Base-by-base conservation (phyloP, 129 eudicot genomes). In the Logfia minima region DNA sequence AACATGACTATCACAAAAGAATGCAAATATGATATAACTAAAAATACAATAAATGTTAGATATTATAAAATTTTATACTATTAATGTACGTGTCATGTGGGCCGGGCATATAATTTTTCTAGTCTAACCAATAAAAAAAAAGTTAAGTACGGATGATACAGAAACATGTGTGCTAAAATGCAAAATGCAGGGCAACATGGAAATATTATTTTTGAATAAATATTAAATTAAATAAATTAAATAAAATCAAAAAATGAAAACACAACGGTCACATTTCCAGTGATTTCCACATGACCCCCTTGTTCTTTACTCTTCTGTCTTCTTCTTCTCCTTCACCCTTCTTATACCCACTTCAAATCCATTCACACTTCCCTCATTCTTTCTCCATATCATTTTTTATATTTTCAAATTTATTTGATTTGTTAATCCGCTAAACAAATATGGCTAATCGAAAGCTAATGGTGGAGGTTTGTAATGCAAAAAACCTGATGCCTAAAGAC, bases 401-500 rank as follows among this genome's bases (percentile, higher is more conserved):
- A 8, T 17, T 35, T 67, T 37, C 34, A 23, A 17, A 24, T 23
- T 5, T 23, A 48, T 6, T 41, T 37, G 18, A 22, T 68, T 35
- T 18, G 17, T 21, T 22, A 3, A 19, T 71, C 51, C 17, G 3
- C 51, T 43, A 66, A 68, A 72, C 10, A 56, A 5, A n/a, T 2
- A 89, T 90, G 92, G 84, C 79, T 31, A 86, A 80, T 79, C 83
- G 97, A 39, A 90, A 90, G 85, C 61, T 93, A 63, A 76, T 76
- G 6, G 97, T 93, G 21, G 93, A 90, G 72, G 84, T 90, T 1
- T 88, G 89, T 70, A 88, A 87, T 64, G 98, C 97, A 8, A 88
- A 84, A 41, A 88, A 93, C 60, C 68, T 93, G 74, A 90, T 93
- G 97, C 98, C 98, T 1, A 93, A 93, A 72, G 98, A 93, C 76